phyloP scores from a whole-genome alignment of 2,329 filamentous ascomycete species.

The Xylariaceae sp. region DNA sequence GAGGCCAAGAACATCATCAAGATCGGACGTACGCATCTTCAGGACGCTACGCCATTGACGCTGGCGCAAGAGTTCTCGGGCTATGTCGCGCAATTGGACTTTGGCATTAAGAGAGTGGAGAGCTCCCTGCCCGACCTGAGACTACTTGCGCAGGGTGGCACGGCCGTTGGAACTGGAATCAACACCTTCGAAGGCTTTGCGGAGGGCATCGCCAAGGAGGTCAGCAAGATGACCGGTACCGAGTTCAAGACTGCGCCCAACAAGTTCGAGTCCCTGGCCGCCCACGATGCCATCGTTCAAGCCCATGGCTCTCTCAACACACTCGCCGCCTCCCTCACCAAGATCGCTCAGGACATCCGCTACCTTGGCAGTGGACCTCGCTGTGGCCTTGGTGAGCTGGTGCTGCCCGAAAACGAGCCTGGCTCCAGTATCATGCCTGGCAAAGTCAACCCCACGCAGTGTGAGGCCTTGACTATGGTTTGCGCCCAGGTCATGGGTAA shows the following conservation, averaged over 20 bases:
- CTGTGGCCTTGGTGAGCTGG: slow-evolving; percentile 90
- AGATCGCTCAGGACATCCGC: slow-evolving; percentile 97
- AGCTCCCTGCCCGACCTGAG: slow-evolving; percentile 77
- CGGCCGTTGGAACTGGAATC: slow-evolving; percentile 92
- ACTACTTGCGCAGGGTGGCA: slow-evolving; percentile 89
- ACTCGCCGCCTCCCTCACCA: slow-evolving; percentile 84
- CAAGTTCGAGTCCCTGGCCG: slow-evolving; percentile 96
- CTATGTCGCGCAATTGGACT: slow-evolving; percentile 91
- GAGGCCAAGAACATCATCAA: slow-evolving; percentile 89
- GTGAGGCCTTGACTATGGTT: slow-evolving; percentile 95
- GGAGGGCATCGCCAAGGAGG: slow-evolving; percentile 85
- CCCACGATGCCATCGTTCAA: slow-evolving; percentile 94
- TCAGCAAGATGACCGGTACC: slow-evolving; percentile 86
- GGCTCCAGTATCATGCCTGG: slow-evolving; percentile 98
- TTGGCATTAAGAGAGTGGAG: slow-evolving; percentile 83
- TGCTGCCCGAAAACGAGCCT: slow-evolving; percentile 95
- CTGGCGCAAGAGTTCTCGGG: slow-evolving; percentile 97
- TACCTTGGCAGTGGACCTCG: slow-evolving; percentile 95
- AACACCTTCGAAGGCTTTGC: slow-evolving; percentile 98
- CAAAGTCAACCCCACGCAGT: slow-evolving; percentile 99
- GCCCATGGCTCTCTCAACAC: slow-evolving; percentile 93
- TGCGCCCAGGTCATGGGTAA: slow-evolving; percentile 98
- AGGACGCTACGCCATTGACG: slow-evolving; percentile 93
- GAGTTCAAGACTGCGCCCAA: slow-evolving; percentile 96
- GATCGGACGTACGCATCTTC: slow-evolving; percentile 95